phyloP scores from a whole-genome alignment of 352 stramenopile genomes.

The Peronospora destructor region DNA sequence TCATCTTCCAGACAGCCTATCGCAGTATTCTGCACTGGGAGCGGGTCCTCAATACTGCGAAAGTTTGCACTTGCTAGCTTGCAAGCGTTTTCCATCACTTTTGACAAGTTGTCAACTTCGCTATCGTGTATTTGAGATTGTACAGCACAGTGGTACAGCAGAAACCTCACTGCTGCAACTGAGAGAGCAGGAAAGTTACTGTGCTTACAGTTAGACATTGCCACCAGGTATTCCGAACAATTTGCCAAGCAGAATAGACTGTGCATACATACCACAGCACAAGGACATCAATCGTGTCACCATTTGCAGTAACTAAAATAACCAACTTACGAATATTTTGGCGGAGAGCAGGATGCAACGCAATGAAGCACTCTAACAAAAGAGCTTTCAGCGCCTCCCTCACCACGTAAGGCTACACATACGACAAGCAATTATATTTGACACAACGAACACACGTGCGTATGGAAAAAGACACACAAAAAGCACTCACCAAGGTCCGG shows the following conservation, averaged over 20 bases:
- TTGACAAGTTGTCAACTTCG: slow-evolving; percentile 27
- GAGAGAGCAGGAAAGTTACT: slow-evolving; percentile 26
- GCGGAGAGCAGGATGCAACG: slow-evolving; percentile 23
- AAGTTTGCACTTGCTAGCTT: slow-evolving; percentile 29
- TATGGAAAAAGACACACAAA: not conserved
- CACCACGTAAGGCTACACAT: slow-evolving; percentile 10
- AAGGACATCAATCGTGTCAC: not conserved
- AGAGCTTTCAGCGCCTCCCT: slow-evolving; percentile 11
- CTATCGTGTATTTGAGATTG: slow-evolving; percentile 28
- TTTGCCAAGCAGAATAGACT: slow-evolving; percentile 38
- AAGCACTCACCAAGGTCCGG: slow-evolving; percentile 36
- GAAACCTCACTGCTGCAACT: slow-evolving; percentile 30
- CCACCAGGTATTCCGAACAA: slow-evolving; percentile 35
- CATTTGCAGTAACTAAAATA: not conserved
- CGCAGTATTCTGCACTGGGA: slow-evolving; percentile 5
- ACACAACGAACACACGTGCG: slow-evolving; percentile 1
- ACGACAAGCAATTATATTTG: not conserved
- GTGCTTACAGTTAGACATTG: slow-evolving; percentile 21
- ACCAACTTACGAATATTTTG: slow-evolving; percentile 39
- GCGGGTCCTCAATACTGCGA: slow-evolving; percentile 5
- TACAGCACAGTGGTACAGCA: slow-evolving; percentile 36
- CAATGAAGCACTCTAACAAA: slow-evolving; percentile 31
- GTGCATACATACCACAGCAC: not conserved
- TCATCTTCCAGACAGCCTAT: slow-evolving; percentile 30
- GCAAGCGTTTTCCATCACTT: slow-evolving; percentile 28